Evolutionary conservation across 129 eudicot species (phyloP), one percentile per base, ranked within the genome.

Genomic region (Arctium lappa): DNA sequence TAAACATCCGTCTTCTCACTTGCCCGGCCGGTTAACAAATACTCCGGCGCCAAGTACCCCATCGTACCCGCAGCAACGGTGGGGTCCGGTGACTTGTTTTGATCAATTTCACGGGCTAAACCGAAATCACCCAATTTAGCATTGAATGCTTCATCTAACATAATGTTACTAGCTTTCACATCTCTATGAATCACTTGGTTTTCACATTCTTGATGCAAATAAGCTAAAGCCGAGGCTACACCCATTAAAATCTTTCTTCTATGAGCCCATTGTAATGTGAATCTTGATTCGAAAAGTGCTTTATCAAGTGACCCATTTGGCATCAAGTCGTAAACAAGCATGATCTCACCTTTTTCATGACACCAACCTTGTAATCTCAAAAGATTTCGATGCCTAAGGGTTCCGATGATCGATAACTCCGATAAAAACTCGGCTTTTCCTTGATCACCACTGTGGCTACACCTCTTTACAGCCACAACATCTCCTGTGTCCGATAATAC

Each of bases 1-100:
- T 89, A 94, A 29, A 89, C 96, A 70, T 94, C 98, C 2, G 97
- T 90, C 60, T 94, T 94, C 78, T 94, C 98, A 1, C 91, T 89
- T 4, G 98, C 98, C 5, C 97, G 82, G 1, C 98, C 98, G 1
- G 98, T 94, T 69, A 92, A 63, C 38, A 94, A 44, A 38, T 94
- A 94, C 76, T 94, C 98, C 0, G 98, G 98, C 2, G 98, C 98
- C 82, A 94, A 73, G 82, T 94, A 94, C 66, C 98, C 98, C 98
- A 94, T 94, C 22, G 98, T 94, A 5, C 98, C 98, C 1, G 98
- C 98, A 0, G 97, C 97, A 53, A 87, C 94, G 15, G 98, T 92
- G 1, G 97, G 94, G 73, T 92, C 98, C 0, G 97, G 98, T 0
- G 98, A 94, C 81, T 82, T 89, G 46, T 94, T 92, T 78, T 94